phyloP scores from a whole-genome alignment of 805 yeast genomes.

The Starmera caribaea region DNA sequence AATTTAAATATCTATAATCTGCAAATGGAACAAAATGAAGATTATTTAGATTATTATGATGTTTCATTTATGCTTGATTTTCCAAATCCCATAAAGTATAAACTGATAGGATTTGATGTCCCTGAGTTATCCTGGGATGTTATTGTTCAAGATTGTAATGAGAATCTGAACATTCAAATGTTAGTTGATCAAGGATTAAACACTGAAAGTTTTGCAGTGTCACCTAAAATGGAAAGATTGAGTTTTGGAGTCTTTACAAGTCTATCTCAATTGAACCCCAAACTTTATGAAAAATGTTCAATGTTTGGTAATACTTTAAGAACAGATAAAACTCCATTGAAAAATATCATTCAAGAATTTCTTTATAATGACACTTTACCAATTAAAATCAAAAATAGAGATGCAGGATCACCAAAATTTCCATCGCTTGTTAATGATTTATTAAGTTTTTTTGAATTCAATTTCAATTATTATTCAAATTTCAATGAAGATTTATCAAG shows the following conservation, averaged over 20 bases:
- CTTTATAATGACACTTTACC: conserved; percentile 12
- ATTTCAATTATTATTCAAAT: conserved; percentile 9
- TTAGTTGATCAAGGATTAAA: conserved; percentile 11
- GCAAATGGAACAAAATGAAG: conserved; percentile 11
- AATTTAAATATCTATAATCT: conserved; percentile 17
- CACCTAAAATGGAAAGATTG: conserved; percentile 7
- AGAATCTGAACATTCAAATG: conserved; percentile 18
- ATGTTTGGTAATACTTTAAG: not conserved
- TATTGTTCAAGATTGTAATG: conserved; percentile 26
- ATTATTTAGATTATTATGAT: conserved; percentile 12
- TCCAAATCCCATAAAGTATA: conserved; percentile 15
- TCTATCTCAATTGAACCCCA: conserved; percentile 2
- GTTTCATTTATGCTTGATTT: conserved; percentile 12
- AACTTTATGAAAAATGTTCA: conserved; percentile 3
- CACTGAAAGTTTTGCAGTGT: conserved; percentile 6
- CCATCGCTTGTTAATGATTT: conserved; percentile 14
- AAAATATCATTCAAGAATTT: conserved; percentile 5
- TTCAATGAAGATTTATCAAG: conserved; percentile 4
- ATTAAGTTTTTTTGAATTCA: conserved; percentile 6
- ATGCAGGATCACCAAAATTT: conserved; percentile 10
- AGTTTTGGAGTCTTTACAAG: conserved; percentile 5
- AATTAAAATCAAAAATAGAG: conserved; percentile 9
- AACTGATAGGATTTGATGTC: conserved; percentile 15
- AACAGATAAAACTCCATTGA: conserved; percentile 8
- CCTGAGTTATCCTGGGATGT: conserved; percentile 30